These are phyloP conservation scores for Solanum clarkiae DNA, from an alignment of 257 asterid species.

Conservation along the genomic window DNA sequence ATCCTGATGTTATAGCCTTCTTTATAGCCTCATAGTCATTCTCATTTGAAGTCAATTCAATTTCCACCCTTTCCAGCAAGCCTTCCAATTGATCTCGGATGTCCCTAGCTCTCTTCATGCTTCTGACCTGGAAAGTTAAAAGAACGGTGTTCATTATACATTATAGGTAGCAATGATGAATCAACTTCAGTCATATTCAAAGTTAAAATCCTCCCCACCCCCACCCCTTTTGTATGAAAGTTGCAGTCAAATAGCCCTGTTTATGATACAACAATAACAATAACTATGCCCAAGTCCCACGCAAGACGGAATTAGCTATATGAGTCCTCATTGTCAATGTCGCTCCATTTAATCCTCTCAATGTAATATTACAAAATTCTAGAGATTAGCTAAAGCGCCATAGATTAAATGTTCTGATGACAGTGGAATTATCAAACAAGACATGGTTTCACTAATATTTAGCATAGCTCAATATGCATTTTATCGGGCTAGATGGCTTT, in stretches of 20 bases:
- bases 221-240: not conserved
- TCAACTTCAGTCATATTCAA: not conserved
- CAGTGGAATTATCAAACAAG: not conserved
- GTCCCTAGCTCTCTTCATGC: constrained; percentile 94
- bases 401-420: not conserved
- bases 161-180: not conserved
- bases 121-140: constrained; percentile 55
- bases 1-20: constrained; percentile 74
- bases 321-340: not conserved
- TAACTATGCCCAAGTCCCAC: not conserved
- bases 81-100: constrained; percentile 93
- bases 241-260: not conserved
- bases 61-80: constrained; percentile 79
- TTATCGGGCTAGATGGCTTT: not conserved
- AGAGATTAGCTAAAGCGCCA: not conserved
- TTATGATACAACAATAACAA: not conserved
- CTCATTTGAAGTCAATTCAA: constrained; percentile 45
- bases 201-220: not conserved
- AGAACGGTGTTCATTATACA: not conserved
- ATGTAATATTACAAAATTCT: not conserved
- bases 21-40: constrained; percentile 61
- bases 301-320: not conserved
- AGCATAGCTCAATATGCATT: not conserved
- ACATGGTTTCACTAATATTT: not conserved
- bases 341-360: not conserved